phyloP scores from a whole-genome alignment of 2,329 filamentous ascomycete species.

The Fusarium newnesense region DNA sequence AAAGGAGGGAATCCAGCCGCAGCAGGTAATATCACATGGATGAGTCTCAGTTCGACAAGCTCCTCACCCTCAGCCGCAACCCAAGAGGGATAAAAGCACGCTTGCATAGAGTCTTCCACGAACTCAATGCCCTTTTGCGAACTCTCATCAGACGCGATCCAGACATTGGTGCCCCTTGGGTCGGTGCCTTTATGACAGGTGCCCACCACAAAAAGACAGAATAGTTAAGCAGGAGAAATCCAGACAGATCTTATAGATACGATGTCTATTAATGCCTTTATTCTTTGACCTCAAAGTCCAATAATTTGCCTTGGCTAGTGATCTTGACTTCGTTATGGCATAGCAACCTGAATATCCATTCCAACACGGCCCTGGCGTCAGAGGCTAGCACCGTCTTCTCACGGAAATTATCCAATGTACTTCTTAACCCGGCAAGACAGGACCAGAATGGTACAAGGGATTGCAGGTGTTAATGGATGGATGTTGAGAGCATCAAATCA shows the following conservation, averaged over 20 bases:
- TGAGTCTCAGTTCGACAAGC: neutral
- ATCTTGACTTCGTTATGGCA: no score
- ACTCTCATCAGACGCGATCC: neutral
- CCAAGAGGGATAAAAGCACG: neutral
- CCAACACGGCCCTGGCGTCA: no score
- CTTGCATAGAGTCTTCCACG: neutral
- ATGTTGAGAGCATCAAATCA: neutral
- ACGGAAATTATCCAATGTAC: no score
- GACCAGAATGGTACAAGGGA: neutral
- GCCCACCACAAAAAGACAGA: neutral
- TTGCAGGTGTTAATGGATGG: neutral
- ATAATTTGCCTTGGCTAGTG: no score
- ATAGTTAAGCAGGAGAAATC: no score
- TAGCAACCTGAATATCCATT: no score
- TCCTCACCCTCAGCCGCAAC: neutral
- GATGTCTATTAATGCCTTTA: no score
- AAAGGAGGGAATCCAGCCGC: accelerated
- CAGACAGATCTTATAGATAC: no score
- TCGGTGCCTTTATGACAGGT: neutral
- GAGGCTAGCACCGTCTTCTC: no score
- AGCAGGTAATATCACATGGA: neutral
- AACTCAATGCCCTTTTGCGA: neutral
- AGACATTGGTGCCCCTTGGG: neutral
- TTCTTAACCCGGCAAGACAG: no score
- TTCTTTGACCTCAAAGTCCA: no score